Base-by-base conservation (phyloP, 2,329 filamentous ascomycete species). In the Colletotrichum endophyticum region DNA sequence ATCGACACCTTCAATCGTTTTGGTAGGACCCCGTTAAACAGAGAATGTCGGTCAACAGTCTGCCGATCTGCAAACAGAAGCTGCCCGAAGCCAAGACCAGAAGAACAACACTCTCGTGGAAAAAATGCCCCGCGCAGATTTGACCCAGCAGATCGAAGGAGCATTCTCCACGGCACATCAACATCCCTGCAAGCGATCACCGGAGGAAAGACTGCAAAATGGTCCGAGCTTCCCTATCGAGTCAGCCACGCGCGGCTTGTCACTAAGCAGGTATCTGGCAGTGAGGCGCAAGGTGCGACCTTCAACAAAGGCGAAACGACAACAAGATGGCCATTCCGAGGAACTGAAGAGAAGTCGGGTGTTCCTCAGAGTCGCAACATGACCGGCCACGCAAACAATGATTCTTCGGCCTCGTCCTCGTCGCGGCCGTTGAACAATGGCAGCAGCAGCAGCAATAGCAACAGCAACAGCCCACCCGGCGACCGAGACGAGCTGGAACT, bases 401-500 rank as follows among this genome's bases (percentile, higher is more conserved):
- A 85, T 75, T 79, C 82, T 30, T 82, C 83, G 78, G 81, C 82
- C 68, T 84, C 85, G 68, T 82, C 84, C 74, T 85, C 86, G 19
- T 84, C 81, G 66, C 80, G 78, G 53, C 78, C 77, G 39, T 32
- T 68, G 25, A 75, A 72, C 34, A 76, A 56, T 25, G 67, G 36
- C 49, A 73, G 62, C 75, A 79, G 59, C 59, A 63, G 59, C 59
- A 63, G 28, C 59, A 79, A 32, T 32, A 63, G 39, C 72, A 81
- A 72, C 44, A 57, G 57, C 78, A 78, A 66, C 76, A 76, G 69
- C 70, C 81, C 44, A 79, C 81, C 82, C 72, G 86, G 87, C 78
- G 83, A 86, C 79, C 84, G 84, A 79, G 89, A 91, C 82, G 87
- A 92, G 72, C 82, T 88, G 78, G 86, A 88, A 80, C 82, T 88